Evolutionary conservation across 2,329 filamentous ascomycete species (phyloP).

Genomic region (Aspergillus japonicus): DNA sequence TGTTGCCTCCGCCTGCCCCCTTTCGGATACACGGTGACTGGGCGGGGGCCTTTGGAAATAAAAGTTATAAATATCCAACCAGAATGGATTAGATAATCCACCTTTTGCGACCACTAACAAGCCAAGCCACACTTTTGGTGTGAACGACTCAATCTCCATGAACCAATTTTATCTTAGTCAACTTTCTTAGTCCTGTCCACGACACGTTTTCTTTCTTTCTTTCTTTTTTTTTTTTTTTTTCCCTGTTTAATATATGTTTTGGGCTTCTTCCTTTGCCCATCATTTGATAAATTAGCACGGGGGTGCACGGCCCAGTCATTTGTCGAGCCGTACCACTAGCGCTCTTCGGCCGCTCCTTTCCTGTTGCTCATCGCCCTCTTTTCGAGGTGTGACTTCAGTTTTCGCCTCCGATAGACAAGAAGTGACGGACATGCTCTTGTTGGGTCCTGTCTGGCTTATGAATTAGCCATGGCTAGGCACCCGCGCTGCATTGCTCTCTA

Average conservation of each 20-base stretch:
- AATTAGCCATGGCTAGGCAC: not conserved
- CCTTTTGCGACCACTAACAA: conserved; percentile 1
- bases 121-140: conserved; percentile 4
- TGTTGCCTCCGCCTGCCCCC: not conserved
- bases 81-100: not conserved
- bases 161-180: not conserved
- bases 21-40: not conserved
- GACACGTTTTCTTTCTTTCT: conserved; percentile 9
- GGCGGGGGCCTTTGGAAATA: not conserved
- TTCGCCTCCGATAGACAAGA: not conserved
- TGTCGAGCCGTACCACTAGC: conserved; percentile 4
- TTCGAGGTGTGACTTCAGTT: not conserved
- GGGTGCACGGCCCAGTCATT: conserved; percentile 6
- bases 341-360: not conserved
- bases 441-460: not conserved
- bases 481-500: not conserved
- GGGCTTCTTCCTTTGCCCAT: not conserved
- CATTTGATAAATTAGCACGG: conserved; percentile 5
- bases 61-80: not conserved
- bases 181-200: not conserved
- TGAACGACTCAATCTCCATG: not conserved
- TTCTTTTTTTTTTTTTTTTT: conserved; percentile 5
- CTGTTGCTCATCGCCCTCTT: not conserved
- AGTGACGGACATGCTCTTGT: not conserved
- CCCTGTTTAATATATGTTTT: not conserved